A percentile compares a stretch with the other conserved stretches of the same genome.
phyloP scores from a whole-genome alignment of 345 rosid genomes.

The Dimocarpus longan region DNA sequence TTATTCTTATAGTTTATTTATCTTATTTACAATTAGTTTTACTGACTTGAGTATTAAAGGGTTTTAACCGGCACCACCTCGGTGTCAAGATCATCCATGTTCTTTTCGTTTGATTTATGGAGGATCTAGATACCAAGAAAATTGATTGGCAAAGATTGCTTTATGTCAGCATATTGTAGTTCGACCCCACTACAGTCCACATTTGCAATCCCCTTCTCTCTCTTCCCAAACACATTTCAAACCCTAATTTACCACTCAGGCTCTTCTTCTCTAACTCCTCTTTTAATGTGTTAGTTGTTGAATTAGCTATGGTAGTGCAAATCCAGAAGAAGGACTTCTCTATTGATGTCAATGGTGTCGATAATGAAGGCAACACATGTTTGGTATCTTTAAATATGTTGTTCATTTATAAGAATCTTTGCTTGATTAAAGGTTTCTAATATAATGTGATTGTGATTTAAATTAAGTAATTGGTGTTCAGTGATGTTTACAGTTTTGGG shows the following conservation, averaged over 20 bases:
- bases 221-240: conserved; percentile 8
- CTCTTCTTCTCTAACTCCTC: conserved; percentile 48
- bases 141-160: no score
- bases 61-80: no score
- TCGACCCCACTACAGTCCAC: no score
- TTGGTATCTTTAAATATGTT: neutral
- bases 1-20: no score
- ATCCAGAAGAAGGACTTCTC: conserved; percentile 27
- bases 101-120: no score
- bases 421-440: neutral
- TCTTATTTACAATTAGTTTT: no score
- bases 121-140: no score
- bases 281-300: conserved; percentile 25
- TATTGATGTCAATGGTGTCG: conserved; percentile 32
- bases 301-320: conserved; percentile 22
- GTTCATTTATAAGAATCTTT: neutral
- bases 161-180: no score
- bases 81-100: no score
- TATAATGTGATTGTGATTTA: neutral
- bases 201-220: conserved; percentile 27
- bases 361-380: conserved; percentile 34
- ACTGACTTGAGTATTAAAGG: no score
- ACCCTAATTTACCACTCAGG: conserved; percentile 25
- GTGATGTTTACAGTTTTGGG: neutral
- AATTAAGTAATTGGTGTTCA: neutral